Evolutionary conservation across 2,329 filamentous ascomycete genomes (phyloP), one percentile per base, ranked within the genome.

Genomic region (Fusarium pilosicola): DNA sequence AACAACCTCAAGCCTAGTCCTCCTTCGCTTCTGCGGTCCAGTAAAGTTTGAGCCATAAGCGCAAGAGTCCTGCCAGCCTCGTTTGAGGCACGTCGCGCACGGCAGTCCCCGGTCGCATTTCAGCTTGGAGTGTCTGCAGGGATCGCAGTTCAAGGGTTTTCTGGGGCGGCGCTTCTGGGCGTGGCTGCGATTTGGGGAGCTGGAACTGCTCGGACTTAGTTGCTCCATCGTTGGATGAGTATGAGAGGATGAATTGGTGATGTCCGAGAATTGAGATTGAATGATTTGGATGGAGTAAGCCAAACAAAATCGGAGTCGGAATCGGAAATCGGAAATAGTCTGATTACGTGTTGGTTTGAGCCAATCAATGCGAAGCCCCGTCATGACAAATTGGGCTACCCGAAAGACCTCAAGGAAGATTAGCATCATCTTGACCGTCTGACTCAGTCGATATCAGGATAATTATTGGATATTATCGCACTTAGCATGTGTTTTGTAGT

Each of bases 91-190:
- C 5, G 64, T 68, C 10, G 34, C 46, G 13, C 65, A 68, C 5
- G 64, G 65, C 3, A 68, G 10, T 39, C 67, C 64, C 15, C 65
- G n/a, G 26, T 68, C 65, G 56, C 65, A 68, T 68, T 62, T 62
- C 18, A 68, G 65, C 38, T 68, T 68, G 0, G 65, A 68, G 32
- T 68, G 65, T 24, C 65, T 54, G 32, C 65, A 68, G 20, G 65
- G 65, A 20, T 68, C 65, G 32, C 64, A 68, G 14, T 62, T 68
- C 26, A 68, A 52, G 28, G 65, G 64, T 28, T 68, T 68, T 55
- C 65, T 39, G 36, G 64, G 56, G 4, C 65, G 56, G 3, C 65
- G 64, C 22, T 52, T 68, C 1, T 52, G 56, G 20, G 22, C 26
- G 5, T 58, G 62, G 14, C 24, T n/a, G 5, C 42, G 17, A 10